Conservation (phyloP, 2,329 filamentous ascomycete genomes). For the Fusarium pseudoanthophilum region DNA sequence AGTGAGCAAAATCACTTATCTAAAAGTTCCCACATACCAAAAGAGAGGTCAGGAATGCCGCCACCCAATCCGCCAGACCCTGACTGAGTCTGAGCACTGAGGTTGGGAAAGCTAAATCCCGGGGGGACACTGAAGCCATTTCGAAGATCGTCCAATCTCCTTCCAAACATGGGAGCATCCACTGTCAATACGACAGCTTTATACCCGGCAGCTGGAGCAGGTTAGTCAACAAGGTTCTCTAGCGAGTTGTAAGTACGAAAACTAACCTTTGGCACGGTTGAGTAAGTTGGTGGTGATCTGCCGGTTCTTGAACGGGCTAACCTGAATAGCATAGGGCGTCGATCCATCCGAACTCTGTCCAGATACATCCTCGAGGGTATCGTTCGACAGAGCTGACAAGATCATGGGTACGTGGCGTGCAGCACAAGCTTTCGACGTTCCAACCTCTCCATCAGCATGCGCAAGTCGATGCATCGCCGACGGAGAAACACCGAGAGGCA, state of each 20-base stretch:
- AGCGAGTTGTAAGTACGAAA: not conserved
- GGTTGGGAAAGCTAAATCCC: not conserved
- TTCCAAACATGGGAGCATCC: slow-evolving; percentile 2
- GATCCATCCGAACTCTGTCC: not conserved
- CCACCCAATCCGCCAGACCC: not conserved
- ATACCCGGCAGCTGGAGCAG: not conserved
- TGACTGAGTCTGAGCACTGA: not conserved
- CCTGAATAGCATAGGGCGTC: not conserved
- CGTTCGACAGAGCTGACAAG: not conserved
- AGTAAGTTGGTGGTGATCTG: not conserved
- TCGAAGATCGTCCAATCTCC: not conserved
- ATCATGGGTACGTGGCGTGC: not conserved
- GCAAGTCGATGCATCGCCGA: slow-evolving; percentile 4
- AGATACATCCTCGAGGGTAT: not conserved
- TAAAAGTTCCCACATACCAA: not conserved
- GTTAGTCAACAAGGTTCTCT: not conserved
- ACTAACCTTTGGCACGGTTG: not conserved
- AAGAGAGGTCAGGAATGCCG: not conserved
- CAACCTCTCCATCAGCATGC: not conserved
- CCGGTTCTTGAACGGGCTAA: not conserved
- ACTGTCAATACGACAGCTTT: slow-evolving; percentile 1
- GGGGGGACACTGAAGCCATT: not conserved
- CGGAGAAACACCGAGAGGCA: not conserved
- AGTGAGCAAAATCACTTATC: accelerated
- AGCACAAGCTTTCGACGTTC: not conserved